Evolutionary conservation across 1,139 yeast species (phyloP), one percentile per base, ranked within the genome.

Genomic region (Pneumocystis jirovecii): DNA sequence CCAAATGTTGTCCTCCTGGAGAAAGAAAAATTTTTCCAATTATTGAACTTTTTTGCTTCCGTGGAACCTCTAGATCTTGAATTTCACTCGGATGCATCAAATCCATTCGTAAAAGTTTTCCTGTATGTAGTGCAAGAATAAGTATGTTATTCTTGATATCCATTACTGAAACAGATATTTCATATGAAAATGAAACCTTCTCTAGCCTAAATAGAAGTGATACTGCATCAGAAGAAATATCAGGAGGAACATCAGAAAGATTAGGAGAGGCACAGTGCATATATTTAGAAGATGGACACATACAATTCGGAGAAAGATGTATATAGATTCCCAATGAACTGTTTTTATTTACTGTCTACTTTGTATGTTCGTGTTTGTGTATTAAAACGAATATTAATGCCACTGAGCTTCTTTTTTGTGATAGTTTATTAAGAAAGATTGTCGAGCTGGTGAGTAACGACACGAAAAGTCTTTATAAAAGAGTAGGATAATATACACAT

Each of bases 181-280:
- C 73, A 71, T 83, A 83, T 72, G 82, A 83, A 65, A 84, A 76
- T 69, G 82, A 85, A 17, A 84, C 87, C 50, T 80, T 81, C 64
- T 83, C 85, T 60, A 81, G 72, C 62, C 74, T 68, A 40, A 40
- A 40, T 15, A 37, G 3, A 31, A 10, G 17, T 8, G 40, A 15
- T 8, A 15, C 2, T 37, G 40, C 7, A 37, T 37, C 19, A 15
- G 44, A 5, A 40, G 3, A 1, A 17, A 17, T 12, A 17, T 8
- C 19, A 40, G 19, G 7, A 17, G 44, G 15, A 40, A 2, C 19
- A 8, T 40, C 19, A 15, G 19, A 40, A 40, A 17, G 15, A 40
- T 40, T 19, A 17, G 44, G 15, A 37, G 15, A 37, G 15, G 7
- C 40, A 8, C 15, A 10, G 15, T 37, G 15, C 15, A 10, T 12